These are phyloP conservation scores for Guadua angustifolia DNA, from an alignment of 176 grass and related monocot genomes.

Conservation along the genomic window DNA sequence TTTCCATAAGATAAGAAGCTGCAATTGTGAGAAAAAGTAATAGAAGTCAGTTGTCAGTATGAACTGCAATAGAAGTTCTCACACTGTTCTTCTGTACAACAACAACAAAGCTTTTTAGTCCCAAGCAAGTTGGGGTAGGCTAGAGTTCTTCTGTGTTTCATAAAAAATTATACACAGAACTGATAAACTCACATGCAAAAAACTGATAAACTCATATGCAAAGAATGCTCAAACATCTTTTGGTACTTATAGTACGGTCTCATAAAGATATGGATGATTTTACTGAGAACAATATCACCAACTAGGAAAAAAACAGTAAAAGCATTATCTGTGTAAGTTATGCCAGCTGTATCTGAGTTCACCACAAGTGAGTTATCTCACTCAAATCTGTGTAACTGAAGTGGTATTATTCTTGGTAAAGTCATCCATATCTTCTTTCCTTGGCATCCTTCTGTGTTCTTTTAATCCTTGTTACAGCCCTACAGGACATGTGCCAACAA, in stretches of 20 bases:
- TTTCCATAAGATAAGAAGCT: conserved; percentile 73
- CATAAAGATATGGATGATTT: neutral
- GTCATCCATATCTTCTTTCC: neutral
- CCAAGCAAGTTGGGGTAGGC: no score
- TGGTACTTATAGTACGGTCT: neutral
- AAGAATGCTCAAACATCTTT: conserved; percentile 3
- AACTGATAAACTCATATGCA: conserved; percentile 14
- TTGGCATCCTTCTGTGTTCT: neutral
- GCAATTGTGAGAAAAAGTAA: conserved; percentile 43
- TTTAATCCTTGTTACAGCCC: neutral
- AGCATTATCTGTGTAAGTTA: neutral
- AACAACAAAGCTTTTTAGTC: no score
- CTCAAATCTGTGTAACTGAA: neutral
- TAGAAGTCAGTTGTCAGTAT: conserved; percentile 13
- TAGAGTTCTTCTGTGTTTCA: neutral
- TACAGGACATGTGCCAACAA: neutral
- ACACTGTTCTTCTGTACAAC: neutral
- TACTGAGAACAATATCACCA: neutral
- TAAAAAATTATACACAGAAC: conserved; percentile 3
- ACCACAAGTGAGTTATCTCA: neutral
- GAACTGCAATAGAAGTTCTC: neutral
- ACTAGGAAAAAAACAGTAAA: neutral
- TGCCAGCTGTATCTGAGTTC: neutral
- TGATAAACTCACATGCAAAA: conserved; percentile 7
- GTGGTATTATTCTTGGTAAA: neutral